Base-by-base conservation (phyloP, 345 rosid species). In the Eucalyptus lansdowneana region DNA sequence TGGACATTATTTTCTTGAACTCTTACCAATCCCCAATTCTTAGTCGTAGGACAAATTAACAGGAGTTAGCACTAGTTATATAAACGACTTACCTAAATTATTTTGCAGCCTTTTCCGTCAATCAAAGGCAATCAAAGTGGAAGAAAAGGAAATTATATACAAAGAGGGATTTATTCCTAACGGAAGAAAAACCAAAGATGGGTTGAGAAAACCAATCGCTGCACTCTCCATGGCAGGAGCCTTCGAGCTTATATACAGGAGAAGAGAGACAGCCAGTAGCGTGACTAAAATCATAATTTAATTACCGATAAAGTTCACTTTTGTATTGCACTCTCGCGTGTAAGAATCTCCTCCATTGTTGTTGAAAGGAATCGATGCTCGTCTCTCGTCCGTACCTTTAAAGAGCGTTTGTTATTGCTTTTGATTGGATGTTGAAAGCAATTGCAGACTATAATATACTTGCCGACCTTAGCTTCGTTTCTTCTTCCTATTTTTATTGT, bases 331-430 rank as follows among this genome's bases (percentile, higher is more conserved):
- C 34, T 91, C 81, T 40, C 87, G 88, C 92, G 91, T 92, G 92
- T 87, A 45, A 80, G 37, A 21, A 47, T 94, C 91, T 93, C 94
- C 88, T 90, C 94, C 95, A 90, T 89, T 92, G 88, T 89, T 93
- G 92, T 86, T 50, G 87, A 90, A 56, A 88, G 89, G 93, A 90
- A 91, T 88, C 86, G 72, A 76, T 87, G 88, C 92, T 89, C 87
- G 76, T 91, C 76, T 91, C 90, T 92, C 91, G 88, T 87, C 90
- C 92, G n/a, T 88, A 60, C 88, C 29, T 91, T 91, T 80, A 80
- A 58, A n/a, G 13, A 49, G 50, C 45, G 53, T 37, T n/a, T 10
- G 21, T 51, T 50, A 11, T 53, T 25, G 50, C 72, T 5, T 10
- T 80, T 90, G 49, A 88, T 88, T 50, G 69, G 86, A 62, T 90